phyloP scores from a whole-genome alignment of 352 stramenopile species.

The Globisporangium cystogenes region DNA sequence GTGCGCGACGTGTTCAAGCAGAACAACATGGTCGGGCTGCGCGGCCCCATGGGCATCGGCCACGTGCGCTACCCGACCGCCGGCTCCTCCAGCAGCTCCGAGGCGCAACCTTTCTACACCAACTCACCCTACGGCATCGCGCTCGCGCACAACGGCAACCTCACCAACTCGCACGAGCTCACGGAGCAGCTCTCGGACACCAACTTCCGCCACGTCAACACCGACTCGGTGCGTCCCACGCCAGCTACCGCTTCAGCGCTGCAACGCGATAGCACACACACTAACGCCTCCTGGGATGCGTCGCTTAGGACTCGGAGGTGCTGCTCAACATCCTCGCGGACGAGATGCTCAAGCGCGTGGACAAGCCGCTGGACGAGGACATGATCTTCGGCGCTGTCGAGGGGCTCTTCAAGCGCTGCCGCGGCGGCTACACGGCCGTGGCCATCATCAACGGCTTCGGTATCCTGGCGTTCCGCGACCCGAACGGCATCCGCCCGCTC shows the following conservation, averaged over 20 bases:
- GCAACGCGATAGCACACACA: background rate
- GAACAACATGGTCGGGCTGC: constrained; percentile 96
- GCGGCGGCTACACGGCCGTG: constrained; percentile 95
- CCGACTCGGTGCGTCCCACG: constrained; percentile 85
- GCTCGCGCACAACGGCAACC: constrained; percentile 98
- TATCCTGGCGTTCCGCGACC: constrained; percentile 98
- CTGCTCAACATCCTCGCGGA: constrained; percentile 99
- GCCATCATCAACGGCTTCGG: constrained; percentile 97
- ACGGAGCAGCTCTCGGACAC: constrained; percentile 88
- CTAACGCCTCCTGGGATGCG: background rate
- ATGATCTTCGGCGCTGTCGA: constrained; percentile 90
- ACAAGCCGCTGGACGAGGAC: constrained; percentile 57
- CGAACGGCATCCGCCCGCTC: constrained; percentile 96
- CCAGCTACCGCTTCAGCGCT: too few species aligned
- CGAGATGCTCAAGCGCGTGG: constrained; percentile 86
- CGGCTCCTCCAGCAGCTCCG: constrained; percentile 84
- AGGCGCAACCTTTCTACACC: constrained; percentile 98
- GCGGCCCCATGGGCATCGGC: constrained; percentile 95
- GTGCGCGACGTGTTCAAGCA: constrained; percentile 98
- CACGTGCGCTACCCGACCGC: constrained; percentile 99
- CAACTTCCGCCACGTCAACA: constrained; percentile 97
- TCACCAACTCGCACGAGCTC: constrained; percentile 97
- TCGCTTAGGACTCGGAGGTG: constrained; percentile 93
- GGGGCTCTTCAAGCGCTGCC: constrained; percentile 93
- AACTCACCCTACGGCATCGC: constrained; percentile 99